Conservation (phyloP, 768 basidiomycete species). For the Lactarius trivialis region DNA sequence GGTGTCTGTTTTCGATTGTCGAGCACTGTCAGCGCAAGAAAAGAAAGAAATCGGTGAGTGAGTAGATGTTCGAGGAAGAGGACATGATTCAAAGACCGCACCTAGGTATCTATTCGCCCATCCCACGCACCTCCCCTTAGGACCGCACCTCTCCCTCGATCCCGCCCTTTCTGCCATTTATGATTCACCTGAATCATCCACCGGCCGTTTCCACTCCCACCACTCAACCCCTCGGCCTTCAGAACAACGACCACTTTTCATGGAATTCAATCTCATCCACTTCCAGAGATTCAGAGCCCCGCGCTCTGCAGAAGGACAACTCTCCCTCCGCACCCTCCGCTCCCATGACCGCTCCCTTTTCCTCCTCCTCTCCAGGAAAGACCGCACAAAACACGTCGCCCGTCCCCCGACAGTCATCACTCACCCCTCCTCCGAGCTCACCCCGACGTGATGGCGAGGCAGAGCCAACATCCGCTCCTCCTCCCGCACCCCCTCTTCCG, state of each 20-base stretch:
- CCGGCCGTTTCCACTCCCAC: constrained; percentile 25
- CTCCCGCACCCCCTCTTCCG: background rate
- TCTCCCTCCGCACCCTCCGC: constrained; percentile 10
- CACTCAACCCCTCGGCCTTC: constrained; percentile 19
- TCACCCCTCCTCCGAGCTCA: constrained; percentile 18
- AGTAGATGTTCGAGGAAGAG: background rate
- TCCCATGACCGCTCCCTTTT: constrained; percentile 6
- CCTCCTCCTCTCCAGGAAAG: constrained; percentile 4
- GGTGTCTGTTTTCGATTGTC: background rate
- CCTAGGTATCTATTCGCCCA: background rate
- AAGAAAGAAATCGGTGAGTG: background rate
- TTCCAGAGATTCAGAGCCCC: constrained; percentile 17
- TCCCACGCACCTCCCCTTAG: background rate
- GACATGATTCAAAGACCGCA: constrained; percentile 2
- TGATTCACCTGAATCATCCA: constrained; percentile 33
- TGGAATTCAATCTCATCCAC: constrained; percentile 10
- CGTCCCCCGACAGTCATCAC: constrained; percentile 14
- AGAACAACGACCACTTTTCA: constrained; percentile 20
- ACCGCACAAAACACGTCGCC: constrained; percentile 12
- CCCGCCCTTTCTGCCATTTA: constrained; percentile 18
- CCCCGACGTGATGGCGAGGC: constrained; percentile 15
- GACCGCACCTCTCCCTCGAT: background rate
- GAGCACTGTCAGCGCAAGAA: background rate
- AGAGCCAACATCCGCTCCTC: background rate
- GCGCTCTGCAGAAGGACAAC: constrained; percentile 14